These are phyloP conservation scores for Talaromyces sp. DNA, from an alignment of 2,329 filamentous ascomycete genomes.

Conservation along the genomic window DNA sequence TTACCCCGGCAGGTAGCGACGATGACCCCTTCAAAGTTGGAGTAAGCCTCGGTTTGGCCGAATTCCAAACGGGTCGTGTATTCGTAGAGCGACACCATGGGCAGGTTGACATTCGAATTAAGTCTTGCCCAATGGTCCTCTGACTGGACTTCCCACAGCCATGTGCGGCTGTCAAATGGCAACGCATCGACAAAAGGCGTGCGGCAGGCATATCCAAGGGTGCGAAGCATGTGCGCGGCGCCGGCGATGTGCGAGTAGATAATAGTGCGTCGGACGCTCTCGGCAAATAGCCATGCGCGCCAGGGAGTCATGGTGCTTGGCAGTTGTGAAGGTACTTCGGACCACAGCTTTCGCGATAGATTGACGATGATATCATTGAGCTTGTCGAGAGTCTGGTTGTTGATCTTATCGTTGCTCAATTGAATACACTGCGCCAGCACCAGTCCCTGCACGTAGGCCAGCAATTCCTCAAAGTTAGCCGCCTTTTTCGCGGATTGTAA, in stretches of 20 bases:
- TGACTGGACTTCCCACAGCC: slow-evolving; percentile 20
- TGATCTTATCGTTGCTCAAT: slow-evolving; percentile 12
- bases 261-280: slow-evolving; percentile 10
- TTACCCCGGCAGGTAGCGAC: slow-evolving; percentile 23
- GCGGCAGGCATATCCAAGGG: slow-evolving; percentile 20
- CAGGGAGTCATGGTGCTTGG: slow-evolving; percentile 17
- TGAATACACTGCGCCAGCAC: slow-evolving; percentile 22
- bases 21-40: slow-evolving; percentile 19
- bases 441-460: slow-evolving; percentile 21
- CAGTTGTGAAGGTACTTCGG: slow-evolving; percentile 21
- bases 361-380: slow-evolving; percentile 15
- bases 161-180: slow-evolving; percentile 23
- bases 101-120: neutral
- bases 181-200: slow-evolving; percentile 25
- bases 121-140: slow-evolving; percentile 10
- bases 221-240: slow-evolving; percentile 25
- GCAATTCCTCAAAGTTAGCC: slow-evolving; percentile 19
- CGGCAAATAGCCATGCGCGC: slow-evolving; percentile 11
- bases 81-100: slow-evolving; percentile 23
- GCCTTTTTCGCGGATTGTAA: slow-evolving; percentile 12
- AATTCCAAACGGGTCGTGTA: slow-evolving; percentile 21
- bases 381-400: slow-evolving; percentile 14
- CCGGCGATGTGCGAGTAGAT: slow-evolving; percentile 24
- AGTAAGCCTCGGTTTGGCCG: slow-evolving; percentile 16
- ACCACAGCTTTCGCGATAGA: slow-evolving; percentile 20